These are phyloP conservation scores for Fraxinus nigra DNA, from an alignment of 305 asterid genomes.

Conservation along the genomic window DNA sequence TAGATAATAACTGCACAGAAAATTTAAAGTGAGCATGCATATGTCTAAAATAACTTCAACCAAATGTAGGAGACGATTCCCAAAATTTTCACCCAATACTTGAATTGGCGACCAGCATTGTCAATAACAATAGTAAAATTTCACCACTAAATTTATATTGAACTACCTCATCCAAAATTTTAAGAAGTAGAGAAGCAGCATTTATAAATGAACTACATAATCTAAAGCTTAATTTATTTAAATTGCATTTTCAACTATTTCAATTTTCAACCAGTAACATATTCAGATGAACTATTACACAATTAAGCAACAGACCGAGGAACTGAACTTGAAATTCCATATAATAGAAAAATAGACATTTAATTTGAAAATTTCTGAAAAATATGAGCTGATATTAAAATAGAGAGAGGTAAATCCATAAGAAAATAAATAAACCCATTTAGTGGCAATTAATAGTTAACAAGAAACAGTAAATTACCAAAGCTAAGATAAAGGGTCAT, in stretches of 20 bases:
- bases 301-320: background rate
- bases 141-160: background rate
- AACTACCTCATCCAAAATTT: background rate
- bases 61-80: background rate
- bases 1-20: slow-evolving; percentile 58
- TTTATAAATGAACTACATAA: background rate
- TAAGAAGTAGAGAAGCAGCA: background rate
- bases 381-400: background rate
- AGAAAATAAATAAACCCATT: slow-evolving; percentile 1
- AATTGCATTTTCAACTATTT: background rate
- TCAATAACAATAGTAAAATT: background rate
- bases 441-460: background rate
- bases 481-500: background rate
- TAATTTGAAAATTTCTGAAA: background rate
- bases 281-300: background rate
- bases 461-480: background rate
- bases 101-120: background rate
- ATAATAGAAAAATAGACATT: background rate
- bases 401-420: background rate
- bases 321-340: background rate
- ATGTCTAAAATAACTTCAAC: background rate
- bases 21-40: slow-evolving; percentile 13
- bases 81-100: background rate
- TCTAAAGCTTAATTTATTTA: background rate
- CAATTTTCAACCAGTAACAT: background rate